Evolutionary conservation across 139 green algal species (phyloP).

Genomic region (Chlamydomonas sp.): DNA sequence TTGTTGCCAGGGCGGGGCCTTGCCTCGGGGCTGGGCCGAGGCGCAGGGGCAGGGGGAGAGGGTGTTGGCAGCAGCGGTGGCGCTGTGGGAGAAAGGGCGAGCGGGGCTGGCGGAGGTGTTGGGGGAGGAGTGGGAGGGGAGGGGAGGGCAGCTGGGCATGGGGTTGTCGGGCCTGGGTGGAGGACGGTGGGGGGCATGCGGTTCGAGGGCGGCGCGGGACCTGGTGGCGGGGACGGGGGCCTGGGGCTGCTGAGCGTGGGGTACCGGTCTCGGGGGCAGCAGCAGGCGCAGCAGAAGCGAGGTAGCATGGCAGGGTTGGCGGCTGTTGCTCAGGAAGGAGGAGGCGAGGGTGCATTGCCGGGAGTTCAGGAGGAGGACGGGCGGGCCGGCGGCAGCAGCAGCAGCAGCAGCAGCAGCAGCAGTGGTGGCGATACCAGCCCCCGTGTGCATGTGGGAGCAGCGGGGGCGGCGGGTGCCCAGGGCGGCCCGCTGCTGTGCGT

Average conservation of each 20-base stretch:
- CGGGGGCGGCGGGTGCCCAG: not conserved
- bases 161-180: too few relatives aligned
- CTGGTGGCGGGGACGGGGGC: not conserved
- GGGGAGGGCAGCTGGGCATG: too few relatives aligned
- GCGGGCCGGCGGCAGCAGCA: not conserved
- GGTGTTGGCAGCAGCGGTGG: too few relatives aligned
- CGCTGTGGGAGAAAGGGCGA: too few relatives aligned
- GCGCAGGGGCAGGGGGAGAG: too few relatives aligned
- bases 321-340: not conserved
- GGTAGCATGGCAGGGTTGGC: not conserved
- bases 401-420: not conserved
- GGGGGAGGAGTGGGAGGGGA: too few relatives aligned
- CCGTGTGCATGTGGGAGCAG: too few relatives aligned
- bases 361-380: not conserved
- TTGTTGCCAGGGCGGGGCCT: not conserved
- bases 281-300: not conserved
- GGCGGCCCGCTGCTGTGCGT: conserved; percentile 34
- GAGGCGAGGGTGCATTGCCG: not conserved
- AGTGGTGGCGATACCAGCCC: not conserved
- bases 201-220: not conserved
- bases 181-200: too few relatives aligned
- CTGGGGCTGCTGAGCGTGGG: not conserved
- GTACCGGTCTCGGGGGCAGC: not conserved
- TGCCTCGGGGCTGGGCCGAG: not conserved
- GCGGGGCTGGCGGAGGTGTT: too few relatives aligned